Conservation (phyloP, 768 basidiomycete genomes). For the Leccinum broughii region DNA sequence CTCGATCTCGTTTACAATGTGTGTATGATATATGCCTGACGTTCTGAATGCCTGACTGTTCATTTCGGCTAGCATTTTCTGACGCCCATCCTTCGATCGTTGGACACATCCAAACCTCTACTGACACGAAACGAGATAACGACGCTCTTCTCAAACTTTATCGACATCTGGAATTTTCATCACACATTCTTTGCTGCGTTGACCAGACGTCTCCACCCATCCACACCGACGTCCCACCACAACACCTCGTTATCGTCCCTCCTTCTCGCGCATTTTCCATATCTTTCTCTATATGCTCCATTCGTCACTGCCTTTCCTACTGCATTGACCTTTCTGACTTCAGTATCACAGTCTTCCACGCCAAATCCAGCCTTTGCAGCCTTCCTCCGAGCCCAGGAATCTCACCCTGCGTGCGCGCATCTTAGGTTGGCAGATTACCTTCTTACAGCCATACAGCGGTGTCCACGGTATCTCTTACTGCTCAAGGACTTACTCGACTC, state of each 20-base stretch:
- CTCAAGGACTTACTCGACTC: slow-evolving; percentile 78
- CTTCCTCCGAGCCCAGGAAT: slow-evolving; percentile 66
- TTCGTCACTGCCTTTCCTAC: slow-evolving; percentile 80
- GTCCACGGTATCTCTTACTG: slow-evolving; percentile 82
- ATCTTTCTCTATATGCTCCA: slow-evolving; percentile 82
- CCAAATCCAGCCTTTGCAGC: slow-evolving; percentile 50
- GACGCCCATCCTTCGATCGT: slow-evolving; percentile 71
- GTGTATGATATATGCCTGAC: slow-evolving; percentile 32
- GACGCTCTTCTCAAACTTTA: slow-evolving; percentile 82
- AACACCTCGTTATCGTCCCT: slow-evolving; percentile 54
- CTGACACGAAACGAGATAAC: slow-evolving; percentile 68
- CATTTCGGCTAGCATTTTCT: slow-evolving; percentile 67
- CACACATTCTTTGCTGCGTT: slow-evolving; percentile 70
- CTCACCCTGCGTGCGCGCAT: slow-evolving; percentile 67
- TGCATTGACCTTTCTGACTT: slow-evolving; percentile 56
- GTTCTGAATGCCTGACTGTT: slow-evolving; percentile 1
- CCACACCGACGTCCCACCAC: slow-evolving; percentile 19
- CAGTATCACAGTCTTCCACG: slow-evolving; percentile 49
- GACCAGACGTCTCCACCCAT: slow-evolving; percentile 39
- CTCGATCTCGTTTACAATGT: slow-evolving; percentile 83
- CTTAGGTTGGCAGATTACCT: slow-evolving; percentile 84
- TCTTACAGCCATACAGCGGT: slow-evolving; percentile 83
- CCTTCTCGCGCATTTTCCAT: slow-evolving; percentile 82
- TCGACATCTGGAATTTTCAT: slow-evolving; percentile 90
- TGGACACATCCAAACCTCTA: slow-evolving; percentile 69